Conservation (phyloP, 2,329 filamentous ascomycete genomes). For the Talaromyces atroroseus region DNA sequence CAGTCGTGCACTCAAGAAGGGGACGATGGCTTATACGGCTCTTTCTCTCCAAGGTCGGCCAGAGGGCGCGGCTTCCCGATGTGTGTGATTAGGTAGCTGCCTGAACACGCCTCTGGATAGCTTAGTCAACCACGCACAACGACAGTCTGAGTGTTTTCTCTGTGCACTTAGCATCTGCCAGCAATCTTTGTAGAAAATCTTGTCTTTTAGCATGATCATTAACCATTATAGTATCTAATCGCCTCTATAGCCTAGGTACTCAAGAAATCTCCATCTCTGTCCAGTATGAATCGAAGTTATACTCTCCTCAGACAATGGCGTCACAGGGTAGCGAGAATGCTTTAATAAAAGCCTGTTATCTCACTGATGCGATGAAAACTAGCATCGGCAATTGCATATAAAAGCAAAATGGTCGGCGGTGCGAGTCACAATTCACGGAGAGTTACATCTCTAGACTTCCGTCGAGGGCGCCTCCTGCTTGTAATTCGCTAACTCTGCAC, state of each 20-base stretch:
- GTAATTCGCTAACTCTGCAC: conserved; percentile 66
- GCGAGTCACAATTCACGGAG: too few species aligned
- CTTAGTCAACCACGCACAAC: not conserved
- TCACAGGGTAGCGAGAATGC: not conserved
- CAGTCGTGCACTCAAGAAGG: not conserved
- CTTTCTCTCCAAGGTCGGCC: not conserved
- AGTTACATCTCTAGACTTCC: conserved; percentile 7
- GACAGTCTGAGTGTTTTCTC: not conserved
- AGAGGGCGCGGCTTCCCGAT: not conserved
- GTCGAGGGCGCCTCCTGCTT: conserved; percentile 27
- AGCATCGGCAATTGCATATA: not conserved
- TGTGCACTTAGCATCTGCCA: not conserved
- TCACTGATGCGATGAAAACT: not conserved
- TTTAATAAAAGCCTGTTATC: not conserved
- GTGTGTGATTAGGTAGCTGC: not conserved
- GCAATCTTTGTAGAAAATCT: too few species aligned
- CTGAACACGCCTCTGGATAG: not conserved
- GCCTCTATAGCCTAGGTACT: not conserved
- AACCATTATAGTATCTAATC: not conserved
- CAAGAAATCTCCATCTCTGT: not conserved
- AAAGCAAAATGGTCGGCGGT: not conserved
- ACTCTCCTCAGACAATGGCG: not conserved
- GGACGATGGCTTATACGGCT: not conserved
- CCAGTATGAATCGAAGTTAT: not conserved
- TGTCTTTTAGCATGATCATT: not conserved